A percentile compares a stretch with the other conserved stretches of the same genome.
phyloP scores from a whole-genome alignment of 768 basidiomycete genomes.

The Pisolithus tinctorius region DNA sequence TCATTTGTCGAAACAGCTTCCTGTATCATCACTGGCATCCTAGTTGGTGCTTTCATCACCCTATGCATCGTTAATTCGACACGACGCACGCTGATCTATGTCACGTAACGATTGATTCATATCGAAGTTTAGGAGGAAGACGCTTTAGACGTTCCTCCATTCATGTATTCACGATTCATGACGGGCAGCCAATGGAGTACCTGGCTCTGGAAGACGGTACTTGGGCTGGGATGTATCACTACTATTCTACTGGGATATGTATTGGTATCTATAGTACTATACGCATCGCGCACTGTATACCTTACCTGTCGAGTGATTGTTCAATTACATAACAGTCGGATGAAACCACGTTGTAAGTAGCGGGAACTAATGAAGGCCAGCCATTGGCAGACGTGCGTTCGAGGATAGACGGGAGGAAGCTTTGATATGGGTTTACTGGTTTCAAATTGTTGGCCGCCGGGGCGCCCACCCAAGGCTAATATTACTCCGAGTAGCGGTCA shows the following conservation, averaged over 20 bases:
- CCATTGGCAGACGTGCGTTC: too few species aligned
- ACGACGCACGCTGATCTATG: constrained; percentile 38
- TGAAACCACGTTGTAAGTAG: too few species aligned
- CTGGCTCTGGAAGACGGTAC: constrained; percentile 2
- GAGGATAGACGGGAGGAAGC: too few species aligned
- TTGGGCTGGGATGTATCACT: constrained; percentile 14
- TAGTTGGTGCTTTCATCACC: constrained; percentile 52
- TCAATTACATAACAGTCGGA: too few species aligned
- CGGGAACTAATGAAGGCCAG: too few species aligned
- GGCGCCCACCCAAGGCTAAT: too few species aligned
- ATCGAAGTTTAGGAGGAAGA: background rate
- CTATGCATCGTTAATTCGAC: constrained; percentile 44
- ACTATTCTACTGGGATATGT: constrained; percentile 18
- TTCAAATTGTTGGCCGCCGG: too few species aligned
- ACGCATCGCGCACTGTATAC: too few species aligned
- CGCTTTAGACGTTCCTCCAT: background rate
- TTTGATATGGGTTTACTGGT: too few species aligned
- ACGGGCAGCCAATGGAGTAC: background rate
- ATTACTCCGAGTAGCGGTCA: too few species aligned
- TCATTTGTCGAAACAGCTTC: constrained; percentile 33
- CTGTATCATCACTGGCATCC: constrained; percentile 50
- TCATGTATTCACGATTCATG: background rate
- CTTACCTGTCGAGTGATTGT: too few species aligned
- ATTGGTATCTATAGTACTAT: constrained; percentile 18
- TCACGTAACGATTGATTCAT: constrained; percentile 17